Conservation (phyloP, 1,284 basidiomycete species). For the Blastosporella zonata region DNA sequence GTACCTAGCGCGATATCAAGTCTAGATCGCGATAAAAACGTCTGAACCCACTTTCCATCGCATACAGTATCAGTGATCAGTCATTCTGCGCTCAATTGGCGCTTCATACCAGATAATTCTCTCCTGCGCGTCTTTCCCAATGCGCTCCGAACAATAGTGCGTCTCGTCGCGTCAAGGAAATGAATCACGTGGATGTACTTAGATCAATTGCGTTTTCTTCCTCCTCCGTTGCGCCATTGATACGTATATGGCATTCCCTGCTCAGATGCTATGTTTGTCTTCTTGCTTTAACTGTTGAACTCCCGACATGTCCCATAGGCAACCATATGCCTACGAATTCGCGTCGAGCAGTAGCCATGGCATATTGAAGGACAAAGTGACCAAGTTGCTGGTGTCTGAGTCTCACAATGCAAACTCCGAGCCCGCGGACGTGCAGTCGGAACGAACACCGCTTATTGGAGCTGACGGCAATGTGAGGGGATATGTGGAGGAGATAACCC, state of each 20-base stretch:
- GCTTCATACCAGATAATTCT: background rate
- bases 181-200: background rate
- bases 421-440: background rate
- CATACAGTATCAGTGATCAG: too few species aligned
- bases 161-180: background rate
- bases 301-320: background rate
- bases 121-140: too few species aligned
- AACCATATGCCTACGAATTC: background rate
- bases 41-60: too few species aligned
- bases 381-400: background rate
- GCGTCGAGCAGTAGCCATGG: background rate
- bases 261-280: background rate
- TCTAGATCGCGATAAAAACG: too few species aligned
- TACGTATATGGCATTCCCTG: background rate
- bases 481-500: background rate
- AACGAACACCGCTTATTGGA: background rate
- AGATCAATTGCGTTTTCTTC: conserved; percentile 8
- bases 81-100: too few species aligned
- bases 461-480: background rate
- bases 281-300: background rate
- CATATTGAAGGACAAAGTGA: background rate
- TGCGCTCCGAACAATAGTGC: background rate
- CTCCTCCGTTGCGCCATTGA: background rate
- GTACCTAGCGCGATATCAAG: too few species aligned
- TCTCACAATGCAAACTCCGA: background rate